Evolutionary conservation across 1,284 basidiomycete genomes (phyloP).

Genomic region (Sparassis latifolia): DNA sequence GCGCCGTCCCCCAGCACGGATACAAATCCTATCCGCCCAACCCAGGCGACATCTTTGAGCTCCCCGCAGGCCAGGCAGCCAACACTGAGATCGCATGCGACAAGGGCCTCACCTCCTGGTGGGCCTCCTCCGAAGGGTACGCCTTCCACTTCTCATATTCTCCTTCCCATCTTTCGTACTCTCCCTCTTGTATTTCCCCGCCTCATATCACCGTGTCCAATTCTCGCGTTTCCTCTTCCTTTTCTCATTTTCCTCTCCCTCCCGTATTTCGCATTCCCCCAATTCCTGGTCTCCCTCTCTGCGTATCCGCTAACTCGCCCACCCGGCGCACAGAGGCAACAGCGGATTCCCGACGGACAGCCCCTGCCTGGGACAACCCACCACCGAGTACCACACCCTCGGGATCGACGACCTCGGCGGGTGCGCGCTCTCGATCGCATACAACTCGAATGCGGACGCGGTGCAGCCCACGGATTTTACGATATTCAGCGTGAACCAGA

Average conservation of each 20-base stretch:
- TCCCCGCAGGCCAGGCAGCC: conserved; percentile 46
- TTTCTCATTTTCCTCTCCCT: neutral
- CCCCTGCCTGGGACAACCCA: conserved; percentile 42
- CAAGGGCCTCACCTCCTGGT: conserved; percentile 50
- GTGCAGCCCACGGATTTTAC: conserved; percentile 62
- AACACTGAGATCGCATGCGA: conserved; percentile 50
- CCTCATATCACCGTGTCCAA: too few relatives aligned
- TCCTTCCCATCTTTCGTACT: too few relatives aligned
- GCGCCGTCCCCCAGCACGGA: conserved; percentile 30
- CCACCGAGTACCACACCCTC: conserved; percentile 45
- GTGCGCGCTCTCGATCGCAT: conserved; percentile 65
- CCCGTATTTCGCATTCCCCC: too few relatives aligned
- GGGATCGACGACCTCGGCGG: conserved; percentile 51
- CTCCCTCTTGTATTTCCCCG: too few relatives aligned
- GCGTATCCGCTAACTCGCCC: neutral
- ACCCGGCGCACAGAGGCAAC: conserved; percentile 32
- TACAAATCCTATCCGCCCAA: conserved; percentile 52
- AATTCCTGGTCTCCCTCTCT: neutral
- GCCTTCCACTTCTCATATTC: neutral
- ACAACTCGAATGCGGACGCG: conserved; percentile 48
- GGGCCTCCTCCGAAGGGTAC: conserved; percentile 34
- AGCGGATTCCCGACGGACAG: conserved; percentile 35
- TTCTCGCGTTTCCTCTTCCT: too few relatives aligned
- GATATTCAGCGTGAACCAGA: conserved; percentile 70
- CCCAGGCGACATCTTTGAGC: conserved; percentile 45